Evolutionary conservation across 257 asterid species (phyloP).

Genomic region (Rubia yunnanensis): DNA sequence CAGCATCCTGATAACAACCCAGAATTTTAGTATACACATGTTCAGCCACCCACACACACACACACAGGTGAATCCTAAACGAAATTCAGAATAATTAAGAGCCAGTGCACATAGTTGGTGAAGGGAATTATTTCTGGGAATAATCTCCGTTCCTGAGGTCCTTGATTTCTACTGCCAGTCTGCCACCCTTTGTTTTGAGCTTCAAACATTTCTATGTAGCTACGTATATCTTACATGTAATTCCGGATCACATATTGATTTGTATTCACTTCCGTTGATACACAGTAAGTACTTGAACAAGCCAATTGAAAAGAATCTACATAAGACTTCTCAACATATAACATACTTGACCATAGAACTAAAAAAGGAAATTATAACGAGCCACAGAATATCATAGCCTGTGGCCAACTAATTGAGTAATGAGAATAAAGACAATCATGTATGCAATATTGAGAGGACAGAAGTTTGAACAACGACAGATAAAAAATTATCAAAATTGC

Average conservation of each 20-base stretch:
- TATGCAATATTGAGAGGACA: neutral
- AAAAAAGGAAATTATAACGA: neutral
- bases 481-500: neutral
- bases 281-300: neutral
- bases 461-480: neutral
- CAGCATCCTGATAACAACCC: constrained; percentile 57
- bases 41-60: neutral
- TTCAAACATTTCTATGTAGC: neutral
- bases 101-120: neutral
- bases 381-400: neutral
- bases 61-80: neutral
- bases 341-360: neutral
- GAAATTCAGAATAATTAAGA: neutral
- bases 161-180: neutral
- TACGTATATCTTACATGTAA: neutral
- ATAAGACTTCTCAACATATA: neutral
- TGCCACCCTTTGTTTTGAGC: neutral
- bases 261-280: neutral
- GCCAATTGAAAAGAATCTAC: neutral
- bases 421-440: neutral
- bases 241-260: no score
- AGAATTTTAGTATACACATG: constrained; percentile 13
- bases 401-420: neutral
- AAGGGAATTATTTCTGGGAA: neutral
- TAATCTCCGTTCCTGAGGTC: neutral